Percentiles rank a stretch among this genome's conserved stretches.
Evolutionary conservation across 805 yeast genomes (phyloP).

Genomic region (Candida saitoana): DNA sequence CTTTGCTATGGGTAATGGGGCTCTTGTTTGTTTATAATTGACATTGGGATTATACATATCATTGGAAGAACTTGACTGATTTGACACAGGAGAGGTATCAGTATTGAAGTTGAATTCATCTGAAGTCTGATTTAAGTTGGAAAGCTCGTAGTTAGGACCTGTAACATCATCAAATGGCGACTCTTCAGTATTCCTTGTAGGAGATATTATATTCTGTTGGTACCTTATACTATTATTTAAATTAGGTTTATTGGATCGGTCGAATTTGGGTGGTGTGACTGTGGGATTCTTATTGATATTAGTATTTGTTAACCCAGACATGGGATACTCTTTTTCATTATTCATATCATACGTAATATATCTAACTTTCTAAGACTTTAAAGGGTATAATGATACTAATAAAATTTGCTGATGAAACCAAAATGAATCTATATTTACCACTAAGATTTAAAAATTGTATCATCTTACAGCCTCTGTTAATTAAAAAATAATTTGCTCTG

Average conservation of each 20-base stretch:
- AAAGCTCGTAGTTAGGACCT: neutral
- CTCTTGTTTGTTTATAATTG: neutral
- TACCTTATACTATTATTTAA: neutral
- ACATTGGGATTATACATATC: neutral
- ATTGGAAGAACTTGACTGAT: neutral
- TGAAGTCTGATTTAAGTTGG: neutral
- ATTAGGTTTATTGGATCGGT: neutral
- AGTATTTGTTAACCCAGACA: neutral
- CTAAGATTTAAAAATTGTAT: neutral
- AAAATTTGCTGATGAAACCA: no score
- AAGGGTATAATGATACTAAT: no score
- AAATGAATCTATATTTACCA: neutral
- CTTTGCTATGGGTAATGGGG: neutral
- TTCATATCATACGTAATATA: neutral
- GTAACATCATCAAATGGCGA: neutral
- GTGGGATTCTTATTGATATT: neutral
- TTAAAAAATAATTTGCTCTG: no score
- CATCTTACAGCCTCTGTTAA: neutral
- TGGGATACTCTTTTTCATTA: neutral
- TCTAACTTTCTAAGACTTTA: no score
- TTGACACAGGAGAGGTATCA: neutral
- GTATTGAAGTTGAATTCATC: neutral
- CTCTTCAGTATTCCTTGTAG: neutral
- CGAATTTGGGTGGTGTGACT: neutral
- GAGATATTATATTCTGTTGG: neutral